Evolutionary conservation across 441 rosid species (phyloP).

Genomic region (Pelargonium fulgidum): DNA sequence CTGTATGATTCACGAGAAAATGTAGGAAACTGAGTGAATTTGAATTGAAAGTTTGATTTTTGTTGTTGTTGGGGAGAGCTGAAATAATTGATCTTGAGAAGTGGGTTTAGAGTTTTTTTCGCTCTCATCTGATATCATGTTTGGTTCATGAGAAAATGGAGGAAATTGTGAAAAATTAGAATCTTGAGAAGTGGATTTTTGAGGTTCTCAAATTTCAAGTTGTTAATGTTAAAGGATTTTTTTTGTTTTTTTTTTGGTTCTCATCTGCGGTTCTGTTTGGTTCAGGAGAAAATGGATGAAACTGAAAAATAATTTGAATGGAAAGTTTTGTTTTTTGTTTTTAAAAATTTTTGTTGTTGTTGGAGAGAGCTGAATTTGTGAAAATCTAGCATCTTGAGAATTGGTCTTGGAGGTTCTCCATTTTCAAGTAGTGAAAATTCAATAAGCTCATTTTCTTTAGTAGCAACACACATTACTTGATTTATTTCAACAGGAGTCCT

Average conservation of each 20-base stretch:
- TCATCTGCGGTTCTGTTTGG: slow-evolving; percentile 5
- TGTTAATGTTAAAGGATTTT: neutral
- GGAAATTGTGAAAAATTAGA: neutral
- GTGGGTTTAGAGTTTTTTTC: neutral
- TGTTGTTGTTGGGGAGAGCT: no score
- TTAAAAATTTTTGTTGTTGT: no score
- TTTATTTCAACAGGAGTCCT: neutral
- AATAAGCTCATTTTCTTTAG: no score
- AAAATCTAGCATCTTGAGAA: neutral
- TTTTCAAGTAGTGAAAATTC: neutral
- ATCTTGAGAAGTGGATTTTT: neutral
- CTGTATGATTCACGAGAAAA: no score
- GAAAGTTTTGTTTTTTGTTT: neutral
- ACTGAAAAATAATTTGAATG: neutral
- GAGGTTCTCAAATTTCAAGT: neutral
- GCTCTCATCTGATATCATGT: neutral
- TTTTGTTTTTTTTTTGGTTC: neutral
- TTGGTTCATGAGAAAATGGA: slow-evolving; percentile 11
- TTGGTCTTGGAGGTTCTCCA: neutral
- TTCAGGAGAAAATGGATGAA: slow-evolving; percentile 5
- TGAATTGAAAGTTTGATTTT: no score
- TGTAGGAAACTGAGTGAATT: no score
- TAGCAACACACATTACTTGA: neutral
- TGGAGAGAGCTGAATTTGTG: no score
- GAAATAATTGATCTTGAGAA: neutral